Evolutionary conservation across 495 filamentous ascomycete genomes (phyloP).

Genomic region (Tuber calosporum): DNA sequence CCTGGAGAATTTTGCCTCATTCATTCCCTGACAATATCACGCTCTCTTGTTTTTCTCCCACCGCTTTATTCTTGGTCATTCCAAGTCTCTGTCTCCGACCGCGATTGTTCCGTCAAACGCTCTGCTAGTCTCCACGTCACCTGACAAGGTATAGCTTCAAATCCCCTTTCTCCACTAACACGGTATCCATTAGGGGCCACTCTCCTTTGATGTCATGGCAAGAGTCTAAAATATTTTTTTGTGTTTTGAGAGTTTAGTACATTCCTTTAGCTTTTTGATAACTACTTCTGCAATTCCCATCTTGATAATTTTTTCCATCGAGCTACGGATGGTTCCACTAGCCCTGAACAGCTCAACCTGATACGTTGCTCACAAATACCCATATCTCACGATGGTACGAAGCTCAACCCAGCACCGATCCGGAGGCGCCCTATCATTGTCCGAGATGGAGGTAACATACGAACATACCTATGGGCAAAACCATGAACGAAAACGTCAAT

Average conservation of each 20-base stretch:
- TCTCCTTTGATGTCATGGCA: background rate
- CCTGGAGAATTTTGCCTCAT: conserved; percentile 18
- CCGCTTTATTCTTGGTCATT: background rate
- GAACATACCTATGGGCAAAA: conserved; percentile 32
- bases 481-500: conserved; percentile 32
- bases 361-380: conserved; percentile 17
- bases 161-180: background rate
- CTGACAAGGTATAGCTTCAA: background rate
- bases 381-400: conserved; percentile 26
- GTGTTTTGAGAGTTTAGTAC: background rate
- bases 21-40: background rate
- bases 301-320: background rate
- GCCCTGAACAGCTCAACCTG: conserved; percentile 8
- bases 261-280: background rate
- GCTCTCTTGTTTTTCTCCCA: background rate
- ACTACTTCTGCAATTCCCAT: background rate
- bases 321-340: conserved; percentile 23
- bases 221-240: background rate
- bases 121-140: background rate
- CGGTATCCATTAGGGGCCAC: background rate
- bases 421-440: background rate
- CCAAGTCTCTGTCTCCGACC: background rate
- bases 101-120: background rate
- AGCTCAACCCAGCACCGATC: conserved; percentile 8
- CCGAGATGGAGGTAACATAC: background rate